Evolutionary conservation across 202 grass and related monocot species (phyloP), one percentile per base, ranked within the genome.

Genomic region (Panicum hallii): DNA sequence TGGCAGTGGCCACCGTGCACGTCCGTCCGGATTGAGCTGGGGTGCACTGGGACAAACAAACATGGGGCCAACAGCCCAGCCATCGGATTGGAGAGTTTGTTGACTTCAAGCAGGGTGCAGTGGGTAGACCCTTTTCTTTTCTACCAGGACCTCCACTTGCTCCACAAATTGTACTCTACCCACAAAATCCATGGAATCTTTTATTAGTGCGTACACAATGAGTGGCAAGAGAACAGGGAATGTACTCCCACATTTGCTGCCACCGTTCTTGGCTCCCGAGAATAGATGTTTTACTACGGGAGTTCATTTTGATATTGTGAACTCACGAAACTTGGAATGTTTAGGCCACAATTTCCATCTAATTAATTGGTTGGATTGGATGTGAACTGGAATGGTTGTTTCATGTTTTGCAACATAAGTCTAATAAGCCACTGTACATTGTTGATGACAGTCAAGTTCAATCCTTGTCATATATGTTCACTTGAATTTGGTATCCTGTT

Each of bases 1-100:
- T 88, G 20, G 64, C 78, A 50, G 11, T 81, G 58, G 48, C 65
- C 65, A 86, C 30, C 65, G 74, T 40, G 57, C 77, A 69, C 11
- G 66, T 17, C 68, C 63, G 9, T 20, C 65, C 38, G 54, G 3
- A 16, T 49, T 57, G 42, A 75, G 62, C 64, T 88, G 44, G 44
- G 44, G 58, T 17, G 86, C 82, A 61, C 34, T 41, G 44, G 52
- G 62, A 75, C 76, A 80, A 56, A 58, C 7, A 75, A 45, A 41
- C 69, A 46, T 69, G 82, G 75, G 75, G 5, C 77, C 85, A 14
- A 6, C 49, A 52, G 56, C 9, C n/a, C 3, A 4, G 19, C 15
- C 42, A 30, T 5, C 3, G 41, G 23, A 63, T 23, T 88, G 60
- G 20, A 23, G 64, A 38, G 48, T 43, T 34, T 63, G 65, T 86